Evolutionary conservation across 306 rosid genomes (phyloP), one percentile per base, ranked within the genome.

Genomic region (Rosa rugosa): DNA sequence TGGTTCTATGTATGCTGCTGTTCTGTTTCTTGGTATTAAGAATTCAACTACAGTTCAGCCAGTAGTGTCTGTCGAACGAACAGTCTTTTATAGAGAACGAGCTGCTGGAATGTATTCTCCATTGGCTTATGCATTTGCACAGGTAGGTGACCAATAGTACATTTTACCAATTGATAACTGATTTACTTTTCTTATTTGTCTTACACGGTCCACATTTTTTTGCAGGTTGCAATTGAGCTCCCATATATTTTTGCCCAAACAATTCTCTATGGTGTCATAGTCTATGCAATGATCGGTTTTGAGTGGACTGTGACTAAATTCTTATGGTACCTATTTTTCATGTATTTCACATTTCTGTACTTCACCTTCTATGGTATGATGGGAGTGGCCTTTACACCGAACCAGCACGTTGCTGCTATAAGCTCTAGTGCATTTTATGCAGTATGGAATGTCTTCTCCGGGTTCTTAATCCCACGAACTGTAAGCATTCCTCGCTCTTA

Each of bases 291-390:
- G 88, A 73, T 88, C 51, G 91, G 91, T 34, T 88, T 82, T 82
- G 89, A 88, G 53, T 82, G 85, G 88, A 80, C 66, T 12, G 31
- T 62, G 0, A 6, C 80, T 31, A 88, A 88, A 50, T 45, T 84
- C 62, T 54, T 72, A 1, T 86, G 91, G 91, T 77, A 80, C 75
- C 49, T 86, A 0, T 88, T 84, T 68, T 82, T 86, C 77, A 82
- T 84, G 85, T 88, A 77, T 76, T 71, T 86, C 82, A 85, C 80
- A 54, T 77, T 82, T 63, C 62, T 86, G 60, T 88, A 84, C 77
- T 88, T 66, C 36, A 88, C 91, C 60, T 88, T 77, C 78, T 88
- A 80, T 69, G 91, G 91, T 67, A 86, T 86, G 91, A 88, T 88
- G 91, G 44, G 80, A 0, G 79, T 62, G 47, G 88, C 91, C 44